phyloP scores from a whole-genome alignment of 2,329 filamentous ascomycete species.

The Zopfia rhizophila region DNA sequence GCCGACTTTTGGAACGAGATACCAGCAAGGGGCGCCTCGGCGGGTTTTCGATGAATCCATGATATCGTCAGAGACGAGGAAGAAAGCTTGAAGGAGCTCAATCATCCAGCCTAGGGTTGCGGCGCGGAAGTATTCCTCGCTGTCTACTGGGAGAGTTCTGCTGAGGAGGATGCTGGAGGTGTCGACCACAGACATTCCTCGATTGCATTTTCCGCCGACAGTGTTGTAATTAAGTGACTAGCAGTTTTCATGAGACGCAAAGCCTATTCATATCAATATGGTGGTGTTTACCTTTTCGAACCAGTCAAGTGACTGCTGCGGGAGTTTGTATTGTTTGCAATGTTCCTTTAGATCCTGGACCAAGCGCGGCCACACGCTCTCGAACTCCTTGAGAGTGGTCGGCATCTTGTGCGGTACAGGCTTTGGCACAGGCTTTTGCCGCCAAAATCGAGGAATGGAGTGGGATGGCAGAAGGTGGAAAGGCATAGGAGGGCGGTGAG shows the following conservation, averaged over 20 bases:
- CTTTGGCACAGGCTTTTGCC: background rate
- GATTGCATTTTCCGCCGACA: constrained; percentile 96
- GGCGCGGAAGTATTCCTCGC: constrained; percentile 81
- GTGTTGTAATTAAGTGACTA: constrained; percentile 88
- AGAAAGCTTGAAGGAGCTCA: constrained; percentile 97
- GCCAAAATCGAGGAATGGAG: constrained; percentile 7
- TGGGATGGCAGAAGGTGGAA: constrained; percentile 20
- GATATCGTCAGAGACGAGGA: constrained; percentile 98
- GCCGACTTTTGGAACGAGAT: constrained; percentile 86
- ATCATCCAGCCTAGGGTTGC: constrained; percentile 96
- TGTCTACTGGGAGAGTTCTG: constrained; percentile 74
- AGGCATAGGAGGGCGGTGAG: constrained; percentile 27
- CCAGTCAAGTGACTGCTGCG: constrained; percentile 83
- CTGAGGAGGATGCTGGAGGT: constrained; percentile 83
- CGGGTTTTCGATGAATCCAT: constrained; percentile 98
- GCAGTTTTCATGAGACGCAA: too few relatives aligned
- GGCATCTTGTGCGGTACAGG: constrained; percentile 62
- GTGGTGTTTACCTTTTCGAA: constrained; percentile 73
- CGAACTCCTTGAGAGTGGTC: constrained; percentile 85
- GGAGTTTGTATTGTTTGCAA: constrained; percentile 83
- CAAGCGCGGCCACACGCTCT: constrained; percentile 87
- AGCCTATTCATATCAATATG: background rate
- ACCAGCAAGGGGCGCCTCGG: constrained; percentile 96
- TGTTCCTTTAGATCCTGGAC: constrained; percentile 83
- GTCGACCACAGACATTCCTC: constrained; percentile 97